Evolutionary conservation across 2,329 filamentous ascomycete genomes (phyloP), one percentile per base, ranked within the genome.

Genomic region (Calonectria hawksworthii): DNA sequence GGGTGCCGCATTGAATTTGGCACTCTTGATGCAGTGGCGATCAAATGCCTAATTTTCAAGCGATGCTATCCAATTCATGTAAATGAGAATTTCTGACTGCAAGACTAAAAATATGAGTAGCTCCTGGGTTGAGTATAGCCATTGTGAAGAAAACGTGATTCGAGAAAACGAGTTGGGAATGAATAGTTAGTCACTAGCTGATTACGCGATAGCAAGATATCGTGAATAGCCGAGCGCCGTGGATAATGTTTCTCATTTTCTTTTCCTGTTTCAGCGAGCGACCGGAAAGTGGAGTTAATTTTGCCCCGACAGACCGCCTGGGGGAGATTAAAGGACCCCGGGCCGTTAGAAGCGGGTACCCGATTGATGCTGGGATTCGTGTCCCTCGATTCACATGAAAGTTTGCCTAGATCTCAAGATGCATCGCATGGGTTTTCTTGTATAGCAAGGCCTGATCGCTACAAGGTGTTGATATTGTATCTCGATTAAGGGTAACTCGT

Each of bases 1-100:
- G 66, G 66, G 66, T 1, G 66, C 66, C 9, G 36, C 66, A 4
- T 47, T 68, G 18, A 68, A 68, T 56, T 11, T 68, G 66, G 50
- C 66, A 9, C 51, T 68, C 3, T 56, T 68, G 10, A 36, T 68
- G 10, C 51, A 68, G 28, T 56, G 38, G 23, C 34, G 66, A n/a
- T 68, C 66, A 32, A 52, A 68, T 28, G 44, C 44, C 7, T 47
- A 14, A 23, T 23, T 47, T 23, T n/a, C n/a, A 5, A 23, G 41
- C 21, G 4, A 47, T 13, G 1, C 10, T 23, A 47, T 4, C 5
- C n/a, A n/a, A n/a, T n/a, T n/a, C n/a, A n/a, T n/a, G n/a, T 23
- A 4, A 23, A 47, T 47, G 3, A 23, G 4, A 3, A 47, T 47
- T 21, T 47, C 21, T n/a, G 41, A n/a, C 18, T 21, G 34, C 9